Percentiles rank a stretch among this genome's conserved stretches.
These are phyloP conservation scores for Penicillium italicum DNA, from an alignment of 2,329 filamentous ascomycete species.

Conservation along the genomic window DNA sequence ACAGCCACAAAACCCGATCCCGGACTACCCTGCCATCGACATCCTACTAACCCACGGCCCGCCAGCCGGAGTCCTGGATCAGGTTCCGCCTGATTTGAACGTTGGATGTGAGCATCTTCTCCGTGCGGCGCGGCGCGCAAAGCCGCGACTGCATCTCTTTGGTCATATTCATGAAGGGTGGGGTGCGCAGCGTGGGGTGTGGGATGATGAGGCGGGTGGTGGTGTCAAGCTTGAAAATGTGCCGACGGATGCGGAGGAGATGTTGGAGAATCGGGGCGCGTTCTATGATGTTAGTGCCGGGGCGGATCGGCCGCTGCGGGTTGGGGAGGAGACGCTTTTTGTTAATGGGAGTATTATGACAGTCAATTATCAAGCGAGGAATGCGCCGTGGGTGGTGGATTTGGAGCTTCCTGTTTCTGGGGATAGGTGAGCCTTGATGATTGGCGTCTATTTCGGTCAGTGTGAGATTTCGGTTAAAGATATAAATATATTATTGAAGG, in stretches of 20 bases:
- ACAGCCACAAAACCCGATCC: conserved; percentile 38
- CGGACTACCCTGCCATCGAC: conserved; percentile 48
- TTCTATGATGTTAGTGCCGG: conserved; percentile 35
- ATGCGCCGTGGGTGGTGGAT: conserved; percentile 57
- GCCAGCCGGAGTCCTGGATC: conserved; percentile 51
- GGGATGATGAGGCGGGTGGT: conserved; percentile 22
- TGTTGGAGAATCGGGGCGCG: conserved; percentile 32
- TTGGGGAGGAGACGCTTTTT: conserved; percentile 54
- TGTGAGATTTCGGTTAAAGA: too few relatives aligned
- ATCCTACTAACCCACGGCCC: conserved; percentile 62
- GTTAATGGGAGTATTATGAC: conserved; percentile 58
- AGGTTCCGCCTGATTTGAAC: conserved; percentile 28
- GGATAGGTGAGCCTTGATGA: background rate
- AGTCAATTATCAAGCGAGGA: conserved; percentile 46
- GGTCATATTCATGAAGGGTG: conserved; percentile 60
- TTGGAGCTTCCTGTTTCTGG: conserved; percentile 43
- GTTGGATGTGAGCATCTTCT: conserved; percentile 57
- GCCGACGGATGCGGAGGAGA: conserved; percentile 25
- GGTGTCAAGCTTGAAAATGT: conserved; percentile 19
- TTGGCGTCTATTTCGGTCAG: too few relatives aligned
- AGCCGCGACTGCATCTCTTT: conserved; percentile 58
- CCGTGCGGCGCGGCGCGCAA: conserved; percentile 48
- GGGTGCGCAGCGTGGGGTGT: conserved; percentile 41
- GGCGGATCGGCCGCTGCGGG: conserved; percentile 31
- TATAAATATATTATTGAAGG: too few relatives aligned